Base-by-base conservation (phyloP, 805 yeast genomes). In the Ascoidea tarda region DNA sequence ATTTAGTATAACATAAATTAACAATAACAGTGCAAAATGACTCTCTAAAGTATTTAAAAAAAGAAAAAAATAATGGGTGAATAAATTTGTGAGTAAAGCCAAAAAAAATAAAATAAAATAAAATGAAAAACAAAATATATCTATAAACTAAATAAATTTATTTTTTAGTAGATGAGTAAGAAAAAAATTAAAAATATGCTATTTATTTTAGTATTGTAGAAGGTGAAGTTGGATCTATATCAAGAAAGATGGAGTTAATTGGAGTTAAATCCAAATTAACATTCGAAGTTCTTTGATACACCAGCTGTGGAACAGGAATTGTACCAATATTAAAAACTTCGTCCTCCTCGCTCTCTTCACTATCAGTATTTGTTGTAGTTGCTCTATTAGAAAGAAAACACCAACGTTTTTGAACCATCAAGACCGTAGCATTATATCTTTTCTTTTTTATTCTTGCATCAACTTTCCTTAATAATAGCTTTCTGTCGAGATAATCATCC, bases 401-500 rank as follows among this genome's bases (percentile, higher is more conserved):
- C 44, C 44, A 38, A 10, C 44, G 8, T 38, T 38, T 8, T 38
- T 38, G 8, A 14, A 38, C 2, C 44, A 38, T 38, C 8, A 38
- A 14, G 14, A 38, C 14, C 4, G 44, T 47, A 16, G 58, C 55
- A 32, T 48, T 28, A 42, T 42, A 44, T 33, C 53, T 31, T 44
- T 49, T 52, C 47, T 52, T 51, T 38, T 52, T 56, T 6, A 56
- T 56, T 5, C 51, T 63, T 54, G 74, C 75, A 48, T 78, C 77
- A 44, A 84, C 76, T 56, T 76, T 79, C 58, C 79, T 80, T 47
- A 77, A 62, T 21, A 79, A 67, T 53, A 82, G 75, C 48, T 83
- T 68, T 55, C 87, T 68, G 52, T 81, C 84, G 58, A 85, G 72
- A 62, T 78, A 84, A 57, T 84, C 88, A 57, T 80, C 81, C 62